phyloP scores from a whole-genome alignment of 495 filamentous ascomycete species.

The Amniculicola lignicola region DNA sequence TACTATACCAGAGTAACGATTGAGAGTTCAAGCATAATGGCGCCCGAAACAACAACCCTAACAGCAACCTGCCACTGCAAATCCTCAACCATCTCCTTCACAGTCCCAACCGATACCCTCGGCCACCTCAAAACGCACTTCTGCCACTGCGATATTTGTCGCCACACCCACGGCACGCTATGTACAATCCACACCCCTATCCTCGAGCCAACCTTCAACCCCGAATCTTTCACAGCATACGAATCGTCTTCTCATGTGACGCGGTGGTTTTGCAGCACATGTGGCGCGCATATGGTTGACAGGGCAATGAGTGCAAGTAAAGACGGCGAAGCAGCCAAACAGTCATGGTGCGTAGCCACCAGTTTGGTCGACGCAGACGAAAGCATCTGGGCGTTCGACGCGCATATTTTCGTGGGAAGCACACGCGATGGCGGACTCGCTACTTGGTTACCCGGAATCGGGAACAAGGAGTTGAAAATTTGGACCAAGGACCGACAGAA shows the following conservation, averaged over 20 bases:
- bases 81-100: conserved; percentile 46
- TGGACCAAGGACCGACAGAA: conserved; percentile 3
- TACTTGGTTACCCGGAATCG: conserved; percentile 33
- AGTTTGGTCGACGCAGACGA: conserved; percentile 39
- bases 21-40: neutral
- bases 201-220: conserved; percentile 34
- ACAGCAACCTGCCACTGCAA: conserved; percentile 54
- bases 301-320: neutral
- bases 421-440: conserved; percentile 59
- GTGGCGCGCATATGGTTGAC: conserved; percentile 57
- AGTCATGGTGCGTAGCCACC: conserved; percentile 39
- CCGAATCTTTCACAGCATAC: conserved; percentile 44
- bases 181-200: conserved; percentile 49
- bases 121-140: conserved; percentile 45
- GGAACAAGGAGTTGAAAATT: conserved; percentile 1
- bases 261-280: conserved; percentile 63
- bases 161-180: conserved; percentile 57
- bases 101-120: conserved; percentile 38
- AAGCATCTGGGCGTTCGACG: conserved; percentile 40
- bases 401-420: conserved; percentile 50
- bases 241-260: conserved; percentile 45
- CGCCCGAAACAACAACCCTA: conserved; percentile 3
- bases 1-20: too few species aligned
- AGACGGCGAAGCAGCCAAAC: conserved; percentile 34
- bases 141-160: conserved; percentile 66